Base-by-base conservation (phyloP, 2,329 filamentous ascomycete genomes). In the Fusarium bactridioides region DNA sequence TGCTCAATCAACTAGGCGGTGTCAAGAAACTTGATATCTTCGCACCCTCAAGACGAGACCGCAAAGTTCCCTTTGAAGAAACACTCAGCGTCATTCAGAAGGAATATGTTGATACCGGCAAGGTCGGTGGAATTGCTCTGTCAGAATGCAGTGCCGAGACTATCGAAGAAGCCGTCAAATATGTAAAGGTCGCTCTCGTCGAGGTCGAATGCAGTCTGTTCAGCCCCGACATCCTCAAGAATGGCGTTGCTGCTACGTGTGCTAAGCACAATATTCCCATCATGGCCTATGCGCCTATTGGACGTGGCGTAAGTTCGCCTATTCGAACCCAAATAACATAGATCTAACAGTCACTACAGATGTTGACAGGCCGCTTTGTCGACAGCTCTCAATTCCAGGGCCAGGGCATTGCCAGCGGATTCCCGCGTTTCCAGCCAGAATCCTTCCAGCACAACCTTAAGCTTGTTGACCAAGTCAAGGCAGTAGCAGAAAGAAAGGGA, bases 271-370 rank as follows among this genome's bases (percentile, higher is more conserved):
- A 85, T 51, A 94, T 95, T 67, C 90, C 92, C 0, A 82, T 95
- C 53, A 81, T 94, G 40, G 92, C 91, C 1, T 95, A 94, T 81
- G 91, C 91, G 48, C 93, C 93, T 2, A 84, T 94, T 0, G 90
- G 92, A 9, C 83, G 88, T 31, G 86, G 86, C 4, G 82, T 84
- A 78, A 76, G 82, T 79, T 13, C 53, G 57, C 29, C 16, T 29
- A 29, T n/a, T 33, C 25, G 16, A 15, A 21, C 9, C 25, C 19
- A 43, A 44, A 9, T 6, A 21, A 29, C 21, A 13, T n/a, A 10
- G 23, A 41, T 35, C 74, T 78, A 60, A 77, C 48, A 27, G 9
- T 12, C 13, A 35, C 18, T 18, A 8, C 35, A 81, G 79, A 72
- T 81, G 37, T 79, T 81, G 37, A 71, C 78, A 13, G 78, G 79